Evolutionary conservation across 2,329 filamentous ascomycete species (phyloP).

Genomic region (Aspergillus floridensis): DNA sequence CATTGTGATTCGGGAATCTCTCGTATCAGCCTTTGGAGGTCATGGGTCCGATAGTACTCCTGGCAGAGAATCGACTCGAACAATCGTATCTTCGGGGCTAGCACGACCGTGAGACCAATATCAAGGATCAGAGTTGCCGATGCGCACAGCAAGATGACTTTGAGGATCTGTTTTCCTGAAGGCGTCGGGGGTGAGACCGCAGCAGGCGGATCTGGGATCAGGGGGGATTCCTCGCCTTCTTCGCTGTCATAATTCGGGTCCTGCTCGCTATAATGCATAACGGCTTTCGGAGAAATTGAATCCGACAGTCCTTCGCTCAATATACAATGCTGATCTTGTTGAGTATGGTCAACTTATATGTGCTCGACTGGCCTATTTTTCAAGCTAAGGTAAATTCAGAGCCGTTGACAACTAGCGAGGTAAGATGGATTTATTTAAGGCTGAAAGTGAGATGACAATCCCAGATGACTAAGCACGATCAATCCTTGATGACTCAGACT

Average conservation of each 20-base stretch:
- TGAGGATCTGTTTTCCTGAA: neutral
- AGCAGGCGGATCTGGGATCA: neutral
- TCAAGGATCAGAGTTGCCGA: neutral
- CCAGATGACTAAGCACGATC: neutral
- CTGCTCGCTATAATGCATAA: neutral
- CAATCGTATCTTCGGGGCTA: neutral
- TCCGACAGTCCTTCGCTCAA: too few species aligned
- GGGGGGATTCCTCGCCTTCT: neutral
- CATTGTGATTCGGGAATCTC: neutral
- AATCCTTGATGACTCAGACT: neutral
- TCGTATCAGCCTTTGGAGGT: neutral
- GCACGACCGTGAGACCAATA: neutral
- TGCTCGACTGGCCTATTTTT: neutral
- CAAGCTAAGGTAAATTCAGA: neutral
- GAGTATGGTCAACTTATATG: too few species aligned
- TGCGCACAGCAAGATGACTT: neutral
- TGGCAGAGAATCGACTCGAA: neutral
- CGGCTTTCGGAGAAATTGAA: too few species aligned
- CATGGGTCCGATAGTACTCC: neutral
- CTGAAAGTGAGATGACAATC: neutral
- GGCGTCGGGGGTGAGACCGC: neutral
- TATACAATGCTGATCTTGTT: too few species aligned
- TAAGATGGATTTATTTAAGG: neutral
- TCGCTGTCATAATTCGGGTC: neutral
- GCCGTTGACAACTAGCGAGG: neutral